Evolutionary conservation across 1,284 basidiomycete species (phyloP), one percentile per base, ranked within the genome.

Genomic region (Dichomitus squalens): DNA sequence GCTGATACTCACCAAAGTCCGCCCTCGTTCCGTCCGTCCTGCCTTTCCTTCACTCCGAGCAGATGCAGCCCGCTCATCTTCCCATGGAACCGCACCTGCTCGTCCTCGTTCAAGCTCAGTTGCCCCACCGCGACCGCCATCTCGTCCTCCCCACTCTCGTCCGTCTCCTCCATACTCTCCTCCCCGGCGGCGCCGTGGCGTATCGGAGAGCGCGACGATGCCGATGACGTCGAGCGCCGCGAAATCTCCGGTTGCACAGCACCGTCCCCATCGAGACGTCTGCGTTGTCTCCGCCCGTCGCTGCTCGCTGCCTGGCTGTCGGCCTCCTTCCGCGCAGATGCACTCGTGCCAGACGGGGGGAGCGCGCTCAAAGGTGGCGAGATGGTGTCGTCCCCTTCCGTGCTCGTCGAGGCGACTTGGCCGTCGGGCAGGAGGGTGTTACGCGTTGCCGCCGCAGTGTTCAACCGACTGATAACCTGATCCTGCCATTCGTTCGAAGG

Each of bases 401-500:
- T n/a, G n/a, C n/a, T n/a, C n/a, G n/a, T n/a, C n/a, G n/a, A n/a
- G 29, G 54, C 66, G n/a, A 66, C 62, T 49, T 66, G 56, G 23
- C 65, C 64, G 12, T 59, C 60, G 6, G 62, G 59, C 27, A 71
- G 49, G 16, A 68, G 58, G 2, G 68, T 69, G 55, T 69, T 66
- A 20, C 68, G 67, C 25, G 54, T 44, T 9, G 61, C 64, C 14
- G 70, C 70, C 6, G 57, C 57, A 25, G 62, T 46, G 60, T 72
- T 69, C 44, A 72, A 58, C 14, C 64, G 64, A 4, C 76, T 66
- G 34, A 80, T 75, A 6, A 90, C 84, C 29, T 76, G 73, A 67
- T 90, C 87, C 70, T 92, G 90, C 89, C 89, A 92, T 71, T 92
- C 88, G 63, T 86, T 87, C 18, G 89, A 89, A 7, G 90, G 89